Percentiles rank a stretch among this genome's conserved stretches.
Evolutionary conservation across 306 rosid genomes (phyloP).

Genomic region (Mucuna pruriens): DNA sequence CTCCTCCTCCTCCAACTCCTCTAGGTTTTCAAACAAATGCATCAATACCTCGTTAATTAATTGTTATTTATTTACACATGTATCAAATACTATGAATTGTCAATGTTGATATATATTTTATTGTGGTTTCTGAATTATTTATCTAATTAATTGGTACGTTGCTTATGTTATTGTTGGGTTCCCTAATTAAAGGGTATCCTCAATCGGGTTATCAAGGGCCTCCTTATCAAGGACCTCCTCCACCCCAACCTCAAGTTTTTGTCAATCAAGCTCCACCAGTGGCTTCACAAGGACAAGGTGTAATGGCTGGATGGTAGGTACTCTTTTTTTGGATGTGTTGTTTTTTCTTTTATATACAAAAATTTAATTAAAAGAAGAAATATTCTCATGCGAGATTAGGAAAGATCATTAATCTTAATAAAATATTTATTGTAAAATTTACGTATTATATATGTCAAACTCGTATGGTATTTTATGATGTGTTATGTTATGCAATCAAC

Average conservation of each 20-base stretch:
- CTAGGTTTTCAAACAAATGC: constrained; percentile 8
- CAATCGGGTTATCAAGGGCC: constrained; percentile 34
- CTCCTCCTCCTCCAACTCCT: constrained; percentile 30
- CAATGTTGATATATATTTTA: neutral
- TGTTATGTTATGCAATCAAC: too few species aligned
- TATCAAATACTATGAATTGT: neutral
- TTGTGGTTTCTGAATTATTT: neutral
- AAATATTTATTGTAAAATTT: too few species aligned
- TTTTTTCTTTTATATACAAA: too few species aligned
- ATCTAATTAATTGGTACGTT: too few species aligned
- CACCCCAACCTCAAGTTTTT: constrained; percentile 33
- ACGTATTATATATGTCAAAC: too few species aligned
- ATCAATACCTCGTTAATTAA: neutral
- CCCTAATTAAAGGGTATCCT: constrained; percentile 23
- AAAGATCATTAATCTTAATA: too few species aligned
- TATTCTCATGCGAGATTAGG: too few species aligned
- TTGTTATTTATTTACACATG: neutral
- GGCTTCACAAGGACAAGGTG: neutral
- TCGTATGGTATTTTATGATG: too few species aligned
- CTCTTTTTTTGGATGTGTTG: neutral
- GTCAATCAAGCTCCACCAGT: constrained; percentile 8
- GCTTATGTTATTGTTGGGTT: too few species aligned
- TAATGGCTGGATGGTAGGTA: constrained; percentile 38
- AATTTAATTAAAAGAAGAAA: too few species aligned
- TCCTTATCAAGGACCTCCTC: neutral